phyloP scores from a whole-genome alignment of 768 basidiomycete species.

The Tylopilus felleus region DNA sequence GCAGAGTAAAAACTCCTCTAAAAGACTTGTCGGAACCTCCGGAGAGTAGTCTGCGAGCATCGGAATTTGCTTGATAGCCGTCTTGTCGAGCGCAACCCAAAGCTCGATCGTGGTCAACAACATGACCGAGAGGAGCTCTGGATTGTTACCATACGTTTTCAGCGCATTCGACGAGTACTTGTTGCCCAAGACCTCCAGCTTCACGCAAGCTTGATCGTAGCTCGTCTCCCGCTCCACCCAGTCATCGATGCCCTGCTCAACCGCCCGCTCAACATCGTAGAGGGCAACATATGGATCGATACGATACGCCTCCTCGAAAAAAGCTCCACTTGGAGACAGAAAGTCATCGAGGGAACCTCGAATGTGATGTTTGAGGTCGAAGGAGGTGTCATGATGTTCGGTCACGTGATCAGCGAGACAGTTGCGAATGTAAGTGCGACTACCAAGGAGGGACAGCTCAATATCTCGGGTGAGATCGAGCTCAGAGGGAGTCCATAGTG shows the following conservation, averaged over 20 bases:
- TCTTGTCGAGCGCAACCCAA: constrained; percentile 46
- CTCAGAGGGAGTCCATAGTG: constrained; percentile 29
- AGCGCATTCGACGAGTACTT: constrained; percentile 27
- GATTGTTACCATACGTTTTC: constrained; percentile 30
- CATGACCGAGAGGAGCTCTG: constrained; percentile 39
- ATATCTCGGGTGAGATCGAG: constrained; percentile 32
- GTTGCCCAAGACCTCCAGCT: constrained; percentile 26
- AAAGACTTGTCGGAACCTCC: constrained; percentile 36
- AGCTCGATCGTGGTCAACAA: constrained; percentile 44
- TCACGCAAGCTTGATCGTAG: constrained; percentile 21
- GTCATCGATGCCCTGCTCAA: constrained; percentile 28
- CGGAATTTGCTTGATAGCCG: constrained; percentile 33
- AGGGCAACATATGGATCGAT: constrained; percentile 21
- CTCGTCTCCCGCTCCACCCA: constrained; percentile 31
- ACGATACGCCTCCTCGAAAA: constrained; percentile 13
- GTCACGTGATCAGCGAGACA: not conserved
- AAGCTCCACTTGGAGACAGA: constrained; percentile 7
- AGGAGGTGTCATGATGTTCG: not conserved
- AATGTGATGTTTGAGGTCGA: not conserved
- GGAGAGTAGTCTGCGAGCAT: constrained; percentile 45
- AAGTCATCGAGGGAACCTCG: constrained; percentile 20
- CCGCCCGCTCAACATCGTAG: constrained; percentile 37
- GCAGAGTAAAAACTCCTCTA: constrained; percentile 43
- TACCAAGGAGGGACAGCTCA: constrained; percentile 31
- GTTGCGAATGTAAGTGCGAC: constrained; percentile 27